These are phyloP conservation scores for Dendrobium nobile DNA, from an alignment of 106 monocot genomes.

Conservation along the genomic window DNA sequence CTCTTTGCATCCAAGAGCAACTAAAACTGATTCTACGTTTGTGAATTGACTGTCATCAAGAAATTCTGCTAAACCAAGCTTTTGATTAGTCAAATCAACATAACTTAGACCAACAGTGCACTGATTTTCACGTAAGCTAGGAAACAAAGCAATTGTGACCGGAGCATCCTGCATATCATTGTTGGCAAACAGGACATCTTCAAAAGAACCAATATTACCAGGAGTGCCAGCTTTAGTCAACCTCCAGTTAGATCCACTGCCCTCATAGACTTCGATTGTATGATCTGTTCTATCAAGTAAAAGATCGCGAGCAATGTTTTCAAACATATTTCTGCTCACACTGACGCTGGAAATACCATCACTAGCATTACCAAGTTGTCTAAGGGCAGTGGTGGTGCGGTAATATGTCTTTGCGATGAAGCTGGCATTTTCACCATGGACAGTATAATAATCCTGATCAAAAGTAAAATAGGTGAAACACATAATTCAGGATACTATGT, in stretches of 20 bases:
- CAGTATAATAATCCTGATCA: slow-evolving; percentile 90
- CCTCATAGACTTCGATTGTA: slow-evolving; percentile 90
- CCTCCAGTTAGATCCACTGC: slow-evolving; percentile 94
- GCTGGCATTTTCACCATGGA: slow-evolving; percentile 82
- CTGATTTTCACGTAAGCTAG: slow-evolving; percentile 64
- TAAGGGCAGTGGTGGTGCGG: slow-evolving; percentile 78
- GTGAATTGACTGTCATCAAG: slow-evolving; percentile 93
- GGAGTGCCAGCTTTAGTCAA: slow-evolving; percentile 82
- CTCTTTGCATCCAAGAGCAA: slow-evolving; percentile 96
- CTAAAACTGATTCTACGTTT: slow-evolving; percentile 79
- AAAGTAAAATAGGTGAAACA: background rate
- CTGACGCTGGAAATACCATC: slow-evolving; percentile 77
- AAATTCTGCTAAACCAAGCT: slow-evolving; percentile 85
- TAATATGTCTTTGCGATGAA: slow-evolving; percentile 95
- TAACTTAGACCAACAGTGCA: slow-evolving; percentile 71
- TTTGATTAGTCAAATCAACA: slow-evolving; percentile 71
- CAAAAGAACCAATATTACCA: slow-evolving; percentile 88
- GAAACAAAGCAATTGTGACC: slow-evolving; percentile 73
- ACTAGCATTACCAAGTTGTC: slow-evolving; percentile 66
- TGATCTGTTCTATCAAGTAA: slow-evolving; percentile 86
- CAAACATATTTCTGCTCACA: slow-evolving; percentile 92
- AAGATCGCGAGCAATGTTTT: slow-evolving; percentile 82
- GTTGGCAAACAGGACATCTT: slow-evolving; percentile 97
- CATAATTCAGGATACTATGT: background rate
- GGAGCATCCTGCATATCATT: slow-evolving; percentile 99